A percentile compares a stretch with the other conserved stretches of the same genome.
These are phyloP conservation scores for Xylariales sp. DNA, from an alignment of 2,329 filamentous ascomycete species.

Conservation along the genomic window DNA sequence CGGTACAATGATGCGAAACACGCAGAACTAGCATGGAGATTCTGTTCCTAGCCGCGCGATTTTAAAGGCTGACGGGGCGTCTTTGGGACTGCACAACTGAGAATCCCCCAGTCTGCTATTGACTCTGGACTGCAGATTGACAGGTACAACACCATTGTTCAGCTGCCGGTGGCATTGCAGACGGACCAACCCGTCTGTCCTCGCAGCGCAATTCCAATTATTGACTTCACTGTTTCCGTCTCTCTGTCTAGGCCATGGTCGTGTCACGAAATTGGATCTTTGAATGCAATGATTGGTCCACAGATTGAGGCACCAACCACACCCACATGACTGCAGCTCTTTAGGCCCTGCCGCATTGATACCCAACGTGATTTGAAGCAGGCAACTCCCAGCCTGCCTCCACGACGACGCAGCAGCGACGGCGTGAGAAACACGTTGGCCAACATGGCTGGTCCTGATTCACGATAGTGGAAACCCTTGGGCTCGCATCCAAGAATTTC, in stretches of 20 bases:
- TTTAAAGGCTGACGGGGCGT: too few species aligned
- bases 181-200: conserved; percentile 7
- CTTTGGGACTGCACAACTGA: too few species aligned
- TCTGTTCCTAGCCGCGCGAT: too few species aligned
- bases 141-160: conserved; percentile 14
- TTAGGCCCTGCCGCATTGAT: conserved; percentile 40
- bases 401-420: conserved; percentile 18
- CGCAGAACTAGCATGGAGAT: too few species aligned
- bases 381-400: conserved; percentile 15
- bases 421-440: conserved; percentile 13
- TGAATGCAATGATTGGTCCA: too few species aligned
- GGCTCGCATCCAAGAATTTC: background rate
- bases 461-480: conserved; percentile 1
- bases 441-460: conserved; percentile 7
- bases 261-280: conserved; percentile 7
- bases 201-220: background rate
- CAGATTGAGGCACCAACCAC: too few species aligned
- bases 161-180: conserved; percentile 16
- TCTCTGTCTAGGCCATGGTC: too few species aligned
- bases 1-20: too few species aligned
- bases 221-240: too few species aligned
- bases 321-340: conserved; percentile 21
- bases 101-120: too few species aligned
- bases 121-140: conserved; percentile 21
- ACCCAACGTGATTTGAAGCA: conserved; percentile 36